Percentiles rank a stretch among this genome's conserved stretches.
These are phyloP conservation scores for Neurospora sp. DNA, from an alignment of 495 filamentous ascomycete species.

Conservation along the genomic window DNA sequence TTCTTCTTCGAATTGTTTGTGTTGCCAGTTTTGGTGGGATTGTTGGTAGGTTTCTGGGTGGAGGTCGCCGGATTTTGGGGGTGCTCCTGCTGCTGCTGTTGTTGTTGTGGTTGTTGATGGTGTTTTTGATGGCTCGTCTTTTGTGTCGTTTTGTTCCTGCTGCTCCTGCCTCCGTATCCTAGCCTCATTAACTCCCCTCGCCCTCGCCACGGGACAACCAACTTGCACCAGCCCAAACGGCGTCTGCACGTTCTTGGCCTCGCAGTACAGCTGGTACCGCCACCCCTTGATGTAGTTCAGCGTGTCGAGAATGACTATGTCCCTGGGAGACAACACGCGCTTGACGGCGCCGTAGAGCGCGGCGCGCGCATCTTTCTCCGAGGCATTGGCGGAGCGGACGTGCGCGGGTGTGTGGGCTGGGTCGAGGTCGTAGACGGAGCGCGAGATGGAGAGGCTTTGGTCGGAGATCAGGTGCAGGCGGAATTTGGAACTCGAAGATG, in stretches of 20 bases:
- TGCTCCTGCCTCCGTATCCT: constrained; percentile 18
- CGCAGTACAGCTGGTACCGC: constrained; percentile 91
- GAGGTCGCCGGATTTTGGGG: background rate
- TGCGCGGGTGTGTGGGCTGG: constrained; percentile 35
- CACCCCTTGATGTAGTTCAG: constrained; percentile 98
- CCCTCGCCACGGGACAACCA: constrained; percentile 62
- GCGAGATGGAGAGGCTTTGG: constrained; percentile 50
- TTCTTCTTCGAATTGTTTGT: background rate
- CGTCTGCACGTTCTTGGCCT: constrained; percentile 78
- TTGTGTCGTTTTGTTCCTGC: background rate
- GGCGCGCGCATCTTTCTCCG: constrained; percentile 89
- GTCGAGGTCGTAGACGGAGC: constrained; percentile 51
- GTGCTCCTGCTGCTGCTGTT: background rate
- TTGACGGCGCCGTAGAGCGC: constrained; percentile 78
- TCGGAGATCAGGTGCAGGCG: constrained; percentile 62
- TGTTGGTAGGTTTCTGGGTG: constrained; percentile 1
- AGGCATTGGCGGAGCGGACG: constrained; percentile 43
- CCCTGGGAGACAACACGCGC: constrained; percentile 62
- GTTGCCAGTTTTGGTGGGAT: background rate
- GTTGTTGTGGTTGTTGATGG: background rate
- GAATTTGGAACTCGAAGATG: constrained; percentile 27
- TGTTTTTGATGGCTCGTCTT: constrained; percentile 2
- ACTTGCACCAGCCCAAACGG: constrained; percentile 80
- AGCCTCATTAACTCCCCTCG: constrained; percentile 48
- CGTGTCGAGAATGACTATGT: constrained; percentile 80